Evolutionary conservation across 2,329 filamentous ascomycete genomes (phyloP), one percentile per base, ranked within the genome.

Genomic region (Pseudohalonectria lignicola): DNA sequence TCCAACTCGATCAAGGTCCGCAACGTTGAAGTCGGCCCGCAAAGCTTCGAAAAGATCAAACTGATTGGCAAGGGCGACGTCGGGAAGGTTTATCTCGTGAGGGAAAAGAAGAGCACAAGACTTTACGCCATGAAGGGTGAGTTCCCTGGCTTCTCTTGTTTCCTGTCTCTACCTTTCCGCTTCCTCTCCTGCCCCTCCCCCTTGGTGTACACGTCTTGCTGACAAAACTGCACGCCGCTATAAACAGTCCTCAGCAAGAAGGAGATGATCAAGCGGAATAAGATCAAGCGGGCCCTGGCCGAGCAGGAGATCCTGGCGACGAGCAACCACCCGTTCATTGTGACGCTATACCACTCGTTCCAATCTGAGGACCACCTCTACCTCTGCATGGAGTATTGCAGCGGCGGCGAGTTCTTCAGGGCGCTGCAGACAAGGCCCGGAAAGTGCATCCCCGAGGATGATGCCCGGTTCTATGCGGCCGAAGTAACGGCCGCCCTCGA

Each of bases 261-360:
- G 69, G 92, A 98, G 62, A 98, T 98, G 92, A 98, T 98, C 63
- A 98, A 98, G 69, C 83, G 92, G 41, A 98, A 98, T 71, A 98
- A 98, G 74, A 98, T 98, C 66, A 98, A 98, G 74, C 79, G 92
- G 55, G 92, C 92, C 12, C 71, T 98, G 49, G 92, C 92, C 28
- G 92, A 98, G 63, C 92, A 96, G 58, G 92, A 98, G 61, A 98
- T 98, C 47, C 69, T 98, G 39, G 92, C 92, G 8, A 98, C 92
- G 31, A 96, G 90, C 69, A 98, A 98, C 52, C 92, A 98, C 53
- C 92, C 92, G 0, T 98, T 98, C 60, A 98, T 98, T 55, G 92
- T 98, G 45, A 98, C 92, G 1, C 70, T 98, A 3, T 98, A 96
- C 59, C 92, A 98, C 63, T 96, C 90, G 0, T 98, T 98, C 71